These are phyloP conservation scores for Saccharomyces mikatae DNA, from an alignment of 805 yeast genomes.

Conservation along the genomic window DNA sequence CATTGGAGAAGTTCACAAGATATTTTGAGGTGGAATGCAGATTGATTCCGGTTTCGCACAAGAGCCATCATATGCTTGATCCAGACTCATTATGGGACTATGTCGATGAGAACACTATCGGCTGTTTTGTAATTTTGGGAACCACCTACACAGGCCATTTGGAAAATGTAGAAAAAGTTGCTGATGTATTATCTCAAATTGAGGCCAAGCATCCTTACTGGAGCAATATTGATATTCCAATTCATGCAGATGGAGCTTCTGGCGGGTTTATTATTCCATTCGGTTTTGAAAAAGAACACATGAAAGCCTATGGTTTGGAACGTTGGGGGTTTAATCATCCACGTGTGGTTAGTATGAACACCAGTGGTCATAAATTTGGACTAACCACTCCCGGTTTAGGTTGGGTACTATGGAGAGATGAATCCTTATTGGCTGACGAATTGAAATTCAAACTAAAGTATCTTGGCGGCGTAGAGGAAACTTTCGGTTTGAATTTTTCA, in stretches of 20 bases:
- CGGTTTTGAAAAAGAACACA: conserved; percentile 54
- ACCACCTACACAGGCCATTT: conserved; percentile 91
- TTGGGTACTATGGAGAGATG: conserved; percentile 80
- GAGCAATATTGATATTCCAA: conserved; percentile 51
- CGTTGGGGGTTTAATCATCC: conserved; percentile 74
- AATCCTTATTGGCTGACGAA: conserved; percentile 54
- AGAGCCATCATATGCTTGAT: conserved; percentile 60
- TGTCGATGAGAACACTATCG: conserved; percentile 88
- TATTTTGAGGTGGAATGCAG: conserved; percentile 88
- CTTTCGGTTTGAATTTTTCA: conserved; percentile 79
- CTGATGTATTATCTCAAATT: conserved; percentile 58
- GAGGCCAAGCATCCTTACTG: conserved; percentile 34
- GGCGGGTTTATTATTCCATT: conserved; percentile 90
- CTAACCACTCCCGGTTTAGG: conserved; percentile 86
- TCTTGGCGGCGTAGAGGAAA: conserved; percentile 82
- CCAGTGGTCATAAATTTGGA: conserved; percentile 92
- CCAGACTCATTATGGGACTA: conserved; percentile 48
- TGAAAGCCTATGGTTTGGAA: conserved; percentile 11
- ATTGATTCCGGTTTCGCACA: conserved; percentile 54
- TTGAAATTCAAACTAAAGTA: conserved; percentile 73
- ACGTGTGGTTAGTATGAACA: conserved; percentile 76
- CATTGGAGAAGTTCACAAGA: conserved; percentile 86
- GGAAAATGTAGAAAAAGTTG: conserved; percentile 61
- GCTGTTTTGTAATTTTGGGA: conserved; percentile 80
- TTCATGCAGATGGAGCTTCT: conserved; percentile 90